A percentile compares a stretch with the other conserved stretches of the same genome.
Conservation (phyloP, 371 early-diverging fungal species). For the Dinochytrium kinnereticum region DNA sequence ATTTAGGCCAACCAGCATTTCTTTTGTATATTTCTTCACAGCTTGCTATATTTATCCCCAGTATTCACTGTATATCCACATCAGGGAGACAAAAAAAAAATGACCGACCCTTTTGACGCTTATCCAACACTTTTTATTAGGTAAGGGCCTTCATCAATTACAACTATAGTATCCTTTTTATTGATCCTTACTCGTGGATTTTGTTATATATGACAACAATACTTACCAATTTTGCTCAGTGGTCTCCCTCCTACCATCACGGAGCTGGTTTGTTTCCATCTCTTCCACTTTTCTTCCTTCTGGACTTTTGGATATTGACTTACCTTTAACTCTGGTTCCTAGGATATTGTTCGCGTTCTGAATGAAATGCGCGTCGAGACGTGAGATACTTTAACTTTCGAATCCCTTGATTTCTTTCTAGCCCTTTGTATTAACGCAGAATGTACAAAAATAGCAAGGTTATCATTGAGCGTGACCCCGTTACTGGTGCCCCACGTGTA, state of each 20-base stretch:
- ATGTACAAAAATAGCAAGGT: conserved; percentile 36
- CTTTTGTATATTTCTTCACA: too few relatives aligned
- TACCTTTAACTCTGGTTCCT: neutral
- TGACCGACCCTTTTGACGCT: conserved; percentile 39
- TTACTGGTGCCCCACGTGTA: conserved; percentile 37
- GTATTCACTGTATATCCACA: too few relatives aligned
- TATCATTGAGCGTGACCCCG: conserved; percentile 42
- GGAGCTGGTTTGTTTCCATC: conserved; percentile 30
- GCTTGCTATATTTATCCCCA: too few relatives aligned
- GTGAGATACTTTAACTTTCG: conserved; percentile 11
- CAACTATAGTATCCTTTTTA: neutral
- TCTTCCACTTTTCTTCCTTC: neutral
- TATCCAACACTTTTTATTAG: conserved; percentile 48
- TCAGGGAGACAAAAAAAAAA: too few relatives aligned
- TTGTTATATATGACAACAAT: neutral
- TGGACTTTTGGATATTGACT: neutral
- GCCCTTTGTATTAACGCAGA: neutral
- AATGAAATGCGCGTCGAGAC: conserved; percentile 41
- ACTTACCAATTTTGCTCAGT: conserved; percentile 11
- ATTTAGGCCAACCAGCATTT: too few relatives aligned
- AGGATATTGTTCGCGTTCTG: conserved; percentile 47
- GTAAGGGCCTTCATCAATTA: conserved; percentile 14
- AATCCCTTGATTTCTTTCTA: neutral
- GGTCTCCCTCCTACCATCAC: conserved; percentile 46
- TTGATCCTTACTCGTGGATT: neutral